A percentile compares a stretch with the other conserved stretches of the same genome.
These are phyloP conservation scores for Tuber indicum DNA, from an alignment of 495 filamentous ascomycete species.

Conservation along the genomic window DNA sequence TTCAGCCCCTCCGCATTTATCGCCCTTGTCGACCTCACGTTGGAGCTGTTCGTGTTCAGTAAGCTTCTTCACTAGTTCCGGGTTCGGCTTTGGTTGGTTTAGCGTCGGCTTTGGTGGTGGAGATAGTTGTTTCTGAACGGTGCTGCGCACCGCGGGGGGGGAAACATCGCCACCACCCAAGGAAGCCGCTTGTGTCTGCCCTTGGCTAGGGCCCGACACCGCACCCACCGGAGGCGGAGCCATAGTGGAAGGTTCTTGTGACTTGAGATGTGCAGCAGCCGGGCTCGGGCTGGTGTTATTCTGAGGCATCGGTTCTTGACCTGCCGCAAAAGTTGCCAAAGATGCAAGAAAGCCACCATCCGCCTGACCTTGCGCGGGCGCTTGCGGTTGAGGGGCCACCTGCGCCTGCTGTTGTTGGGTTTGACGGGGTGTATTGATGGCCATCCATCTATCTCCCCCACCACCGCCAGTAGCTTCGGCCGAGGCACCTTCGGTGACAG, in stretches of 20 bases:
- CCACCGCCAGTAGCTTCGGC: constrained; percentile 1
- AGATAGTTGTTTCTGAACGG: constrained; percentile 19
- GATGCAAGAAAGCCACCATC: constrained; percentile 40
- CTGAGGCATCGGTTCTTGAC: constrained; percentile 43
- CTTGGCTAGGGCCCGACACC: constrained; percentile 23
- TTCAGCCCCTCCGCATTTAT: constrained; percentile 45
- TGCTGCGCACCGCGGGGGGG: constrained; percentile 42
- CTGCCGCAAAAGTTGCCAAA: constrained; percentile 47
- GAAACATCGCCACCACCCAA: constrained; percentile 13
- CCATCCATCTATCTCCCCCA: constrained; percentile 40
- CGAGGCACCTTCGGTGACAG: constrained; percentile 18
- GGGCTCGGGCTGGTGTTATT: constrained; percentile 44
- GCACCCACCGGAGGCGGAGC: constrained; percentile 46
- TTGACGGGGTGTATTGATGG: constrained; percentile 38
- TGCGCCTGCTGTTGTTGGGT: constrained; percentile 19
- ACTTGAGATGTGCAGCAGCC: constrained; percentile 47
- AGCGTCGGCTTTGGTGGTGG: constrained; percentile 6
- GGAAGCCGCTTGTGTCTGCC: constrained; percentile 36
- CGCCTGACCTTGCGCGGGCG: constrained; percentile 11
- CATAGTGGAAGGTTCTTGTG: constrained; percentile 46
- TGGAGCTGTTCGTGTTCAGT: constrained; percentile 32
- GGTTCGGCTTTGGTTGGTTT: constrained; percentile 13
- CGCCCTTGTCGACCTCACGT: constrained; percentile 32
- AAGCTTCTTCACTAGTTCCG: constrained; percentile 15
- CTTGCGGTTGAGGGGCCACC: constrained; percentile 11